These are phyloP conservation scores for Verbascum thapsus DNA, from an alignment of 257 asterid species.

Conservation along the genomic window DNA sequence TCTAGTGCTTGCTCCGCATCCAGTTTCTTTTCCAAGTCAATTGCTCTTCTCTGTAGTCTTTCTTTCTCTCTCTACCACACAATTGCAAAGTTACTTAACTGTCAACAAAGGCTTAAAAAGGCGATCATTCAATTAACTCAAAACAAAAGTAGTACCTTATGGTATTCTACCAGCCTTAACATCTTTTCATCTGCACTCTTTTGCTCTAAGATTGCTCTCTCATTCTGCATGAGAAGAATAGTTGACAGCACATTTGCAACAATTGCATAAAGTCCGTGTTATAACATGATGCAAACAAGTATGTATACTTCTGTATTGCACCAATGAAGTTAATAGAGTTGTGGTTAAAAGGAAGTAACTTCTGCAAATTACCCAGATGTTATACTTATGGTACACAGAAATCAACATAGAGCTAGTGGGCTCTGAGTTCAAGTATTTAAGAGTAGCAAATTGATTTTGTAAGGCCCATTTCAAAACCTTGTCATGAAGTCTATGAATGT, in stretches of 20 bases:
- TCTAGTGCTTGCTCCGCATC: conserved; percentile 71
- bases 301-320: not conserved
- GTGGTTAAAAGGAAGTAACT: not conserved
- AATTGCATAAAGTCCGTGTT: conserved; percentile 1
- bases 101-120: not conserved
- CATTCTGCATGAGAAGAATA: conserved; percentile 34
- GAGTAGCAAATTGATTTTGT: not conserved
- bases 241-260: not conserved
- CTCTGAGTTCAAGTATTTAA: too few relatives aligned
- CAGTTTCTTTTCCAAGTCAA: conserved; percentile 62
- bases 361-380: not conserved
- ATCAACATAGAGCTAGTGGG: not conserved
- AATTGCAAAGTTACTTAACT: not conserved
- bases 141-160: conserved; percentile 38
- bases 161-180: conserved; percentile 43
- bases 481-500: not conserved
- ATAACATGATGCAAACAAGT: not conserved
- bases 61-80: conserved; percentile 52
- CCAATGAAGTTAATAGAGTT: conserved; percentile 1
- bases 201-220: conserved; percentile 41
- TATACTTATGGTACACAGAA: not conserved
- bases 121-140: conserved; percentile 4
- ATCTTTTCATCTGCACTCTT: conserved; percentile 40
- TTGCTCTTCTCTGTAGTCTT: conserved; percentile 53
- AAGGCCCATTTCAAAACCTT: not conserved